Conservation (phyloP, 1,139 yeast genomes). For the Nematodospora anomalae region DNA sequence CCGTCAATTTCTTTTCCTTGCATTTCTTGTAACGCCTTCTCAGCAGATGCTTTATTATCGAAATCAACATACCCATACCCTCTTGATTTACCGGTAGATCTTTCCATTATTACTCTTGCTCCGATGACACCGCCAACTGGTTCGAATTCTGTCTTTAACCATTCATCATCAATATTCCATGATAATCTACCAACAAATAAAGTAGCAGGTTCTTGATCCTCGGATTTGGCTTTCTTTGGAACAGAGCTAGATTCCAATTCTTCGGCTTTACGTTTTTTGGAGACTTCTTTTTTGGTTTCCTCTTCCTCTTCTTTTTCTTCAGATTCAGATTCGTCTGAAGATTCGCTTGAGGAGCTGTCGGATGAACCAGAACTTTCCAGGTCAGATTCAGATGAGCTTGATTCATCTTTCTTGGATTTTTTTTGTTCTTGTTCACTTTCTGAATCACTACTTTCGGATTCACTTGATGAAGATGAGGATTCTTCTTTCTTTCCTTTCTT, state of each 20-base stretch:
- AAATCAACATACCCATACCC: conserved; percentile 99
- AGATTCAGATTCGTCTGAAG: conserved; percentile 20
- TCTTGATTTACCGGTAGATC: conserved; percentile 89
- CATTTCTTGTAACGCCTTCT: conserved; percentile 80
- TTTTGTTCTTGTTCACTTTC: conserved; percentile 14
- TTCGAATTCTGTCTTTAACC: conserved; percentile 87
- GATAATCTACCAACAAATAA: conserved; percentile 95
- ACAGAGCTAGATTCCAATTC: conserved; percentile 29
- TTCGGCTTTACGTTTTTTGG: conserved; percentile 40
- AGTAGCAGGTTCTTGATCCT: conserved; percentile 69
- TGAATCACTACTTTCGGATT: conserved; percentile 14
- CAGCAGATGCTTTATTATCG: conserved; percentile 72
- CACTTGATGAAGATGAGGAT: conserved; percentile 18
- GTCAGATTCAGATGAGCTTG: conserved; percentile 20
- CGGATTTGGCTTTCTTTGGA: conserved; percentile 37
- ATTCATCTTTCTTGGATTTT: conserved; percentile 1
- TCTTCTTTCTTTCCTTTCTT: conserved; percentile 23
- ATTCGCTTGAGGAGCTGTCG: conserved; percentile 30
- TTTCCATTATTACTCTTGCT: conserved; percentile 94
- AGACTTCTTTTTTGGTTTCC: conserved; percentile 4
- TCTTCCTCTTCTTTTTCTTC: conserved; percentile 17
- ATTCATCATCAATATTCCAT: conserved; percentile 94
- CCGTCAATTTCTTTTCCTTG: conserved; percentile 97
- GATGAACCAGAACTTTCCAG: conserved; percentile 25
- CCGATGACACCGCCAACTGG: conserved; percentile 74